Conservation (phyloP, 257 asterid genomes). For the Solanum arcanum region DNA sequence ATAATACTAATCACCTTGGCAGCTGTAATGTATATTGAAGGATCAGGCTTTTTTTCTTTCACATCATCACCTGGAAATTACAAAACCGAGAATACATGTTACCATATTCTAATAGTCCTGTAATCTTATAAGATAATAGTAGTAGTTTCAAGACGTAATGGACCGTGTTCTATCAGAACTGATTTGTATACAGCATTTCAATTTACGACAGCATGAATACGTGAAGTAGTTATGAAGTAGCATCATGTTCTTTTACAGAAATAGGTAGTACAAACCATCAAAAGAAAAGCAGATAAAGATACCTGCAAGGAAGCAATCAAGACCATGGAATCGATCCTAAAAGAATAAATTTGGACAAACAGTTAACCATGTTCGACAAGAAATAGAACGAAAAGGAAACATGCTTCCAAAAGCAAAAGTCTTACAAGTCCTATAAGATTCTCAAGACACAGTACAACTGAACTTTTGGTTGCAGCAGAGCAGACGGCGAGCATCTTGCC, state of each 20-base stretch:
- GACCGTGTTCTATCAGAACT: not conserved
- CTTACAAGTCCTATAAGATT: constrained; percentile 81
- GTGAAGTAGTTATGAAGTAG: not conserved
- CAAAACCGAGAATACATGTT: not conserved
- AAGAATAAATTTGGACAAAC: not conserved
- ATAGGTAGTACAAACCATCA: not conserved
- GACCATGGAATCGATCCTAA: constrained; percentile 87
- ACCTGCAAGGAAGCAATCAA: constrained; percentile 99
- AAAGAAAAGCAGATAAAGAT: not conserved
- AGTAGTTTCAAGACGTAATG: not conserved
- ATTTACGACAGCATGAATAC: not conserved
- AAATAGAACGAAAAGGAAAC: not conserved
- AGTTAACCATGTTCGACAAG: not conserved
- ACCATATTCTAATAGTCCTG: not conserved
- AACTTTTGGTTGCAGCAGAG: constrained; percentile 97
- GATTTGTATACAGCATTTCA: not conserved
- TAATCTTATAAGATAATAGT: not conserved
- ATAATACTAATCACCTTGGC: constrained; percentile 38
- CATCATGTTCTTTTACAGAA: not conserved
- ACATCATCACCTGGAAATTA: constrained; percentile 77
- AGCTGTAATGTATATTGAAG: constrained; percentile 73
- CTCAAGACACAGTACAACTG: constrained; percentile 83
- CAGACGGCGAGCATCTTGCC: constrained; percentile 86
- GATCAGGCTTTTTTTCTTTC: constrained; percentile 88
- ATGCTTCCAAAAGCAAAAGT: not conserved